These are phyloP conservation scores for Coleophoma crateriformis DNA, from an alignment of 2,329 filamentous ascomycete species.

Conservation along the genomic window DNA sequence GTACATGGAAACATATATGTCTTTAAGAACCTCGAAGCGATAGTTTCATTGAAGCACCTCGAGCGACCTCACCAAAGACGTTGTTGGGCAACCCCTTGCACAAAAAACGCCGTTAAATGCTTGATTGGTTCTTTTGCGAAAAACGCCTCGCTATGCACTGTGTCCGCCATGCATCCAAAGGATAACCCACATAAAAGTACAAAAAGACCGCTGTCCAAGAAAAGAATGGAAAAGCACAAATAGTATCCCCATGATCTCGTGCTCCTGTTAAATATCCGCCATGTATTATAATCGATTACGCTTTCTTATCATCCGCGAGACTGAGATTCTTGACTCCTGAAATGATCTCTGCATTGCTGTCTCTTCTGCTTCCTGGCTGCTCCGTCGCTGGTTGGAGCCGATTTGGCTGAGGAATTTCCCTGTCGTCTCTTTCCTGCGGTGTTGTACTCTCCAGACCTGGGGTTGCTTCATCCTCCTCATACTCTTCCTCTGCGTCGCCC, in stretches of 20 bases:
- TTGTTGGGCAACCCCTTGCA: no score
- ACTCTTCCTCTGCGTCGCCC: constrained; percentile 26
- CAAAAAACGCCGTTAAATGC: no score
- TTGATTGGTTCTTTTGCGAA: neutral
- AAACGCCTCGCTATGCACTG: neutral
- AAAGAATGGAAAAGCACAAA: neutral
- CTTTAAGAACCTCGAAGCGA: no score
- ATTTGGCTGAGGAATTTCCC: neutral
- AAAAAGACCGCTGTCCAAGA: neutral
- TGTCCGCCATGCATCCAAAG: neutral
- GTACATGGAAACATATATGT: no score
- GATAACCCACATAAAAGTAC: neutral
- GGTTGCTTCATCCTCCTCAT: constrained; percentile 22
- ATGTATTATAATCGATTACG: constrained; percentile 4
- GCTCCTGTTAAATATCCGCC: neutral
- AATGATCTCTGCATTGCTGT: constrained; percentile 50
- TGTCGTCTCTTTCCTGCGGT: neutral
- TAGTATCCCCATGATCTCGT: neutral
- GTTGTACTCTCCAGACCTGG: constrained; percentile 11
- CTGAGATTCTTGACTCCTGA: constrained; percentile 52
- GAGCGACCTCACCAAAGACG: no score
- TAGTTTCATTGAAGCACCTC: no score
- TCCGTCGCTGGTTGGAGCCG: neutral
- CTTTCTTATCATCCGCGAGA: constrained; percentile 28
- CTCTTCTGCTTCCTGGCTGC: constrained; percentile 28